These are phyloP conservation scores for Pinus tabuliformis DNA, from an alignment of 75 land plant species.

Conservation along the genomic window DNA sequence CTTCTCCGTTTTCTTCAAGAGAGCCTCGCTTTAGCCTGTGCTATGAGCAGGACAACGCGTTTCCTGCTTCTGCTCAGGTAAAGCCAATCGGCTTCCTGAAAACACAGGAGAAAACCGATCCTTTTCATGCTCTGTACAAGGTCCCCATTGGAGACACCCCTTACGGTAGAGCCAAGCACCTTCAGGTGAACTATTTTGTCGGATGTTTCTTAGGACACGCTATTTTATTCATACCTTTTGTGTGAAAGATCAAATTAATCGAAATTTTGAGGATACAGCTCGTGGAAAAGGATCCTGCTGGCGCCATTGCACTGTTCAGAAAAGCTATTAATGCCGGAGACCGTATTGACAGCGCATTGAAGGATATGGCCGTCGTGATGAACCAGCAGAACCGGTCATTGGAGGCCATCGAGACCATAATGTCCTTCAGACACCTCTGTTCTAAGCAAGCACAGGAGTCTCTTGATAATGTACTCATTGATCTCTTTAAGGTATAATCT, in stretches of 20 bases:
- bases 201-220: background rate
- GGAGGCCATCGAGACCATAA: slow-evolving; percentile 62
- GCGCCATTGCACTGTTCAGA: slow-evolving; percentile 56
- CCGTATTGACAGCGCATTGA: slow-evolving; percentile 67
- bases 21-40: no score
- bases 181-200: slow-evolving; percentile 8
- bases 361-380: slow-evolving; percentile 76
- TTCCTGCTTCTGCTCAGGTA: no score
- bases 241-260: no score
- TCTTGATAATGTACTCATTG: slow-evolving; percentile 66
- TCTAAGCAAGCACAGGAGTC: slow-evolving; percentile 67
- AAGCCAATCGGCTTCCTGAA: background rate
- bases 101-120: background rate
- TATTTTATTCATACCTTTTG: no score
- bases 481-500: slow-evolving; percentile 60
- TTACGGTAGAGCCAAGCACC: slow-evolving; percentile 14
- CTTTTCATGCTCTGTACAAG: slow-evolving; percentile 14
- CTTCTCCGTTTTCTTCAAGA: no score
- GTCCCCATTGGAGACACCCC: slow-evolving; percentile 15
- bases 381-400: slow-evolving; percentile 61
- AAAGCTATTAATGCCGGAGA: slow-evolving; percentile 66
- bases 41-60: no score
- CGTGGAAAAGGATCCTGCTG: slow-evolving; percentile 56
- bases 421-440: slow-evolving; percentile 53
- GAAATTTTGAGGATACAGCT: slow-evolving; percentile 18